These are phyloP conservation scores for Nemania sp. DNA, from an alignment of 2,329 filamentous ascomycete species.

Conservation along the genomic window DNA sequence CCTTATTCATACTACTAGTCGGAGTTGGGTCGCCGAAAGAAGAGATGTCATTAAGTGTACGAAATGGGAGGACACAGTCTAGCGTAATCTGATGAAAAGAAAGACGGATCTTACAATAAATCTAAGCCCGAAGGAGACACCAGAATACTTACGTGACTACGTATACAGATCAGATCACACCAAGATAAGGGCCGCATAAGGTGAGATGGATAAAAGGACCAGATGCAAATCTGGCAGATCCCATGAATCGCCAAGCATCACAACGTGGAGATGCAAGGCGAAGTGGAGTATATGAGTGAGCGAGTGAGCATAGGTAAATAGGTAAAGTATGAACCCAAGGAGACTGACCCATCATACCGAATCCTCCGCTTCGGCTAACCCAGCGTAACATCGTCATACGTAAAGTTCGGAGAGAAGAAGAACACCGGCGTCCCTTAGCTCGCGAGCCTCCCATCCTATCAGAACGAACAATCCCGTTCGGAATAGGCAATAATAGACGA, in stretches of 20 bases:
- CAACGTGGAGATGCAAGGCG: constrained; percentile 8
- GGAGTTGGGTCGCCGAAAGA: background rate
- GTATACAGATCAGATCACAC: constrained; percentile 12
- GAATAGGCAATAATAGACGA: constrained; percentile 29
- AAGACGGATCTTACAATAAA: background rate
- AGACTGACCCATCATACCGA: constrained; percentile 15
- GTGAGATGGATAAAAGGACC: background rate
- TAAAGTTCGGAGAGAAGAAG: constrained; percentile 5
- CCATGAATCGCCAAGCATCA: constrained; percentile 10
- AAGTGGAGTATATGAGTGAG: background rate
- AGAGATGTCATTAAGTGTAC: background rate
- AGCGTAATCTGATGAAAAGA: constrained; percentile 1
- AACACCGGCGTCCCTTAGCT: background rate
- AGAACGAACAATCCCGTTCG: constrained; percentile 9
- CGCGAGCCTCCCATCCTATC: constrained; percentile 15
- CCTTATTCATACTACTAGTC: background rate
- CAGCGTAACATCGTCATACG: constrained; percentile 8
- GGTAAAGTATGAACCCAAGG: background rate
- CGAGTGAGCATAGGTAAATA: no score
- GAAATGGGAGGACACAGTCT: background rate
- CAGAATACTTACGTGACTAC: background rate
- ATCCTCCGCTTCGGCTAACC: constrained; percentile 15
- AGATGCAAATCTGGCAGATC: constrained; percentile 20
- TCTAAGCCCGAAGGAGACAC: background rate
- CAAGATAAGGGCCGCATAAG: background rate